Evolutionary conservation across 2,329 filamentous ascomycete genomes (phyloP).

Genomic region (Ceratocystis alfenasii): DNA sequence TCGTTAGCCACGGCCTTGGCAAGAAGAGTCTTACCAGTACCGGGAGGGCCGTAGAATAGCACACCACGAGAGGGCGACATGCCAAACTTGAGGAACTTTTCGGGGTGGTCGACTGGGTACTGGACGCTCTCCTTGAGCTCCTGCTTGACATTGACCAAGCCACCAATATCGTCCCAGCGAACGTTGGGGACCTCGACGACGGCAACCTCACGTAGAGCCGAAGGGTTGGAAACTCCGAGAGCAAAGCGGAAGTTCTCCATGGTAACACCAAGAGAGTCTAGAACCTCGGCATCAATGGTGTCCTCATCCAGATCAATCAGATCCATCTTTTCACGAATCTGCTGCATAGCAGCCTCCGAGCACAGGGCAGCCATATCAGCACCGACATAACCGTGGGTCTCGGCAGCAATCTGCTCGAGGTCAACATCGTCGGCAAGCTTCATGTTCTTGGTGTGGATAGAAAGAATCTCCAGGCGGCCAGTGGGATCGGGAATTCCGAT

Average conservation of each 20-base stretch:
- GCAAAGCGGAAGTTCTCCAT: slow-evolving; percentile 99
- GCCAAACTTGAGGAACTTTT: slow-evolving; percentile 99
- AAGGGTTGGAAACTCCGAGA: slow-evolving; percentile 95
- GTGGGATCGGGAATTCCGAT: slow-evolving; percentile 97
- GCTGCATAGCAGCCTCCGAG: slow-evolving; percentile 98
- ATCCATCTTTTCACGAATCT: slow-evolving; percentile 99
- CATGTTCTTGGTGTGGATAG: slow-evolving; percentile 99
- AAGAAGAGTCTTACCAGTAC: slow-evolving; percentile 99
- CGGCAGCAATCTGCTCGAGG: slow-evolving; percentile 86
- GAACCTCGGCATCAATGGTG: slow-evolving; percentile 94
- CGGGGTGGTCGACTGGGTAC: slow-evolving; percentile 97
- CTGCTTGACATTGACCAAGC: slow-evolving; percentile 95
- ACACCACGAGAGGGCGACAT: slow-evolving; percentile 96
- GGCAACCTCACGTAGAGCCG: slow-evolving; percentile 93
- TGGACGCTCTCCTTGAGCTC: slow-evolving; percentile 98
- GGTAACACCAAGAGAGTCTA: slow-evolving; percentile 94
- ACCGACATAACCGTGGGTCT: slow-evolving; percentile 98
- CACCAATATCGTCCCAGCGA: slow-evolving; percentile 99
- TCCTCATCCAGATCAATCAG: slow-evolving; percentile 98
- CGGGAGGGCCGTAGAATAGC: slow-evolving; percentile 94
- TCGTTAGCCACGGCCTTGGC: slow-evolving; percentile 99
- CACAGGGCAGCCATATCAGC: slow-evolving; percentile 97
- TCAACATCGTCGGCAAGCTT: slow-evolving; percentile 96
- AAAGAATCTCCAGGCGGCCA: slow-evolving; percentile 94
- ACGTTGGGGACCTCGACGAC: slow-evolving; percentile 99